Conservation (phyloP, 768 basidiomycete genomes). For the Dioszegia crocea region DNA sequence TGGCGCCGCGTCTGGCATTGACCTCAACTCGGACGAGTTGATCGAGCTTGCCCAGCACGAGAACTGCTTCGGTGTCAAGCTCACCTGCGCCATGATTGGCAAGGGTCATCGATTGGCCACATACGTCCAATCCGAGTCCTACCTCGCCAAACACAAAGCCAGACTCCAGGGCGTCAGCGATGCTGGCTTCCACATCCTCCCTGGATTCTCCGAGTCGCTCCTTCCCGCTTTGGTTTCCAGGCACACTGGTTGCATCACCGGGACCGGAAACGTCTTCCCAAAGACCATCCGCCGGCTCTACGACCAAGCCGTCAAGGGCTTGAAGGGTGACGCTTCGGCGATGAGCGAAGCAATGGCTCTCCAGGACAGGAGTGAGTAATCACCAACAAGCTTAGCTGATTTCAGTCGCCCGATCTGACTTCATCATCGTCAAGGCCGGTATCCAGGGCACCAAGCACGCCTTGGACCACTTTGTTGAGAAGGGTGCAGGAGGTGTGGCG, state of each 20-base stretch:
- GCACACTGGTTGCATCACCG: constrained; percentile 65
- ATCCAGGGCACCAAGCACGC: constrained; percentile 50
- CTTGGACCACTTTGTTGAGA: constrained; percentile 45
- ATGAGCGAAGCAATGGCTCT: constrained; percentile 46
- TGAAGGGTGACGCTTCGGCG: constrained; percentile 43
- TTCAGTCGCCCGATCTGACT: constrained; percentile 48
- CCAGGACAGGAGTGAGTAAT: constrained; percentile 38
- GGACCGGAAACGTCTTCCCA: constrained; percentile 51
- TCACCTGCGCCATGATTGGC: constrained; percentile 79
- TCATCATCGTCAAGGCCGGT: constrained; percentile 50
- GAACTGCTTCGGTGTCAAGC: constrained; percentile 76
- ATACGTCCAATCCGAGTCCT: constrained; percentile 50
- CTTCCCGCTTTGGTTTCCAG: constrained; percentile 60
- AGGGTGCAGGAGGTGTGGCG: constrained; percentile 46
- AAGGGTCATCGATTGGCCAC: constrained; percentile 73
- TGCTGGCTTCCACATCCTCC: constrained; percentile 55
- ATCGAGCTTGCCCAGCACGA: constrained; percentile 66
- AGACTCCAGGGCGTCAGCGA: constrained; percentile 55
- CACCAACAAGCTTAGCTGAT: neutral
- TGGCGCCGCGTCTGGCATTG: constrained; percentile 60
- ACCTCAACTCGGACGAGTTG: constrained; percentile 77
- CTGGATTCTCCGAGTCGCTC: constrained; percentile 70
- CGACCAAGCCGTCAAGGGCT: constrained; percentile 41
- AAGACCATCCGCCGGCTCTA: constrained; percentile 52
- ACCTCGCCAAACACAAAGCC: constrained; percentile 31